phyloP scores from a whole-genome alignment of 208 protist species.

The Acanthamoeba quina region DNA sequence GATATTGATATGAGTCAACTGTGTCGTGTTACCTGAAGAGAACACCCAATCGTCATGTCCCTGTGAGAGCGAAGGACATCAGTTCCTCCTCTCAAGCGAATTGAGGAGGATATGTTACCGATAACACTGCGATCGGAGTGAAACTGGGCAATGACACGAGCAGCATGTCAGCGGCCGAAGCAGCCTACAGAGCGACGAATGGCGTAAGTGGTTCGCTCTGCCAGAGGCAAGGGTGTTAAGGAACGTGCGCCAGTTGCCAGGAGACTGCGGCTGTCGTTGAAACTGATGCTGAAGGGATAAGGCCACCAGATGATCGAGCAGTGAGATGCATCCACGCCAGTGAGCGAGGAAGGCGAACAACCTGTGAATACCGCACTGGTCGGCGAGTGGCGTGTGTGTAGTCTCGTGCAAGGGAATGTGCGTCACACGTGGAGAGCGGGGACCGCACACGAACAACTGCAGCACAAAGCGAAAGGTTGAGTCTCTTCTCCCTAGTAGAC shows the following conservation, averaged over 20 bases:
- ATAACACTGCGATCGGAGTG: background rate
- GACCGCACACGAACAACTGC: background rate
- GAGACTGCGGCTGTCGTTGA: background rate
- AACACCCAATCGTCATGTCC: constrained; percentile 51
- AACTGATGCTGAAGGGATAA: background rate
- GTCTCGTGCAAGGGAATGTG: background rate
- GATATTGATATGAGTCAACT: background rate
- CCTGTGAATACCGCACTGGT: constrained; percentile 65
- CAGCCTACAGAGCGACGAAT: background rate
- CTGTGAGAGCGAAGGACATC: background rate
- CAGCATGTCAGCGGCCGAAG: constrained; percentile 13
- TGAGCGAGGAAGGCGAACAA: background rate
- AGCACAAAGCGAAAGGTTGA: background rate
- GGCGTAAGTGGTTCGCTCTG: too few species aligned
- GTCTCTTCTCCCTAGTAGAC: background rate
- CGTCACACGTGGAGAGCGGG: background rate
- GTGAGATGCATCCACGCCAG: background rate
- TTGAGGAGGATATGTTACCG: background rate
- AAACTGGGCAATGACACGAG: constrained; percentile 16
- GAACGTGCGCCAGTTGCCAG: constrained; percentile 38
- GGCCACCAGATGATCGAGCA: background rate
- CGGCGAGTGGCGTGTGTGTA: background rate
- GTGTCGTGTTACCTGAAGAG: background rate
- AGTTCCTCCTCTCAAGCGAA: background rate
- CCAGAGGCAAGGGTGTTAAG: background rate